Evolutionary conservation across 2,329 filamentous ascomycete genomes (phyloP), one percentile per base, ranked within the genome.

Genomic region (Fusarium nurragi): DNA sequence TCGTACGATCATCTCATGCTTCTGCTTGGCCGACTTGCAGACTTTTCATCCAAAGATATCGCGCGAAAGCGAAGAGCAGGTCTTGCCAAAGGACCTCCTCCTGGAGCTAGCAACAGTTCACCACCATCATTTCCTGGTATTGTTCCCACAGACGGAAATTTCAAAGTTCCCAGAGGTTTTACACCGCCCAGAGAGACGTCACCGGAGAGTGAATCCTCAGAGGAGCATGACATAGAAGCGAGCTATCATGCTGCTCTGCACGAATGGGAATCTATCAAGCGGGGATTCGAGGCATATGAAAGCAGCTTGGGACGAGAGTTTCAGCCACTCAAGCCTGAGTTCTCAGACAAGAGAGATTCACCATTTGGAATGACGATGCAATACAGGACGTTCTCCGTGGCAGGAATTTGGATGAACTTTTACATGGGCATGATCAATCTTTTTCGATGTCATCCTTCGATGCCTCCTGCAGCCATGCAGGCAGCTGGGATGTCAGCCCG

Each of bases 401-500:
- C 91, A 4, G 90, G 92, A 30, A 83, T 97, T 21, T 97, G 93
- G 92, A 88, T 91, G 73, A 90, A 94, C 65, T 94, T 92, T 75
- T 91, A 97, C 76, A 92, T 94, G 82, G 89, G 90, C 1, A 84
- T 93, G 43, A 94, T 98, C 55, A 84, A 94, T 51, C 84, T 95
- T n/a, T 83, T 94, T 58, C 86, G 95, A 30, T 84, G 89, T 1
- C 94, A 97, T 68, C 95, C 95, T 0, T 86, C 86, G 22, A 97
- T 97, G 93, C 94, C 94, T 1, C 93, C 94, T 0, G 89, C 94
- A 10, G 91, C 93, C 32, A 93, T 97, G 87, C 86, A 93, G 70
- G 93, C 95, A 4, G 93, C 93, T 0, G 90, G 90, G 9, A 84
- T 96, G 64, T 88, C 91, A 11, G 92, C 93, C 1, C 80, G 81